phyloP scores from a whole-genome alignment of 139 green algal species.

The Spirogloea muscicola region DNA sequence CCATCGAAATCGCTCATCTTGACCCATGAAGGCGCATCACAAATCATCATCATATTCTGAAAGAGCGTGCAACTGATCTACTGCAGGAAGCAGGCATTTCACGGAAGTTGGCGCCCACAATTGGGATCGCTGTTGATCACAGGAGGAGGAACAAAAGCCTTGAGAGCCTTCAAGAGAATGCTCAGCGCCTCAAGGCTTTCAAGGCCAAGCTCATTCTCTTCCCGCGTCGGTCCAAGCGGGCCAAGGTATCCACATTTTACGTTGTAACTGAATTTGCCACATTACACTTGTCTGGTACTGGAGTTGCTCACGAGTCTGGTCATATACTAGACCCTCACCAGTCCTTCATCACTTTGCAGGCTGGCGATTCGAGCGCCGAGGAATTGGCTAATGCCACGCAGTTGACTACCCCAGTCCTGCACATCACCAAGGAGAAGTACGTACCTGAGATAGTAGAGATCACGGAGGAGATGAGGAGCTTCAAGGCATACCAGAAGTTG shows the following conservation, averaged over 20 bases:
- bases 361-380: constrained; percentile 71
- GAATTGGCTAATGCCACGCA: constrained; percentile 67
- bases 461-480: constrained; percentile 81
- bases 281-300: too few relatives aligned
- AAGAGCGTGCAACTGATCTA: too few relatives aligned
- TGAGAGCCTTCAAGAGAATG: constrained; percentile 93
- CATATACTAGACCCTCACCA: too few relatives aligned
- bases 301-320: too few relatives aligned
- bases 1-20: too few relatives aligned
- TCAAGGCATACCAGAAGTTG: constrained; percentile 81
- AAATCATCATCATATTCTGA: too few relatives aligned
- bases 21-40: too few relatives aligned
- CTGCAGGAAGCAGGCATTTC: constrained; percentile 95
- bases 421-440: constrained; percentile 51
- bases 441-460: constrained; percentile 77
- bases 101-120: constrained; percentile 81
- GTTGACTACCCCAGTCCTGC: constrained; percentile 65
- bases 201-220: constrained; percentile 94
- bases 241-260: too few relatives aligned
- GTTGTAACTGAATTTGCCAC: too few relatives aligned
- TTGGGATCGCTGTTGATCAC: constrained; percentile 96
- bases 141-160: constrained; percentile 87
- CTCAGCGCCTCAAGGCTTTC: constrained; percentile 92
- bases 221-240: constrained; percentile 82
- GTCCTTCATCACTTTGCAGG: too few relatives aligned